phyloP scores from a whole-genome alignment of 352 stramenopile species.

The Globisporangium okanoganense region DNA sequence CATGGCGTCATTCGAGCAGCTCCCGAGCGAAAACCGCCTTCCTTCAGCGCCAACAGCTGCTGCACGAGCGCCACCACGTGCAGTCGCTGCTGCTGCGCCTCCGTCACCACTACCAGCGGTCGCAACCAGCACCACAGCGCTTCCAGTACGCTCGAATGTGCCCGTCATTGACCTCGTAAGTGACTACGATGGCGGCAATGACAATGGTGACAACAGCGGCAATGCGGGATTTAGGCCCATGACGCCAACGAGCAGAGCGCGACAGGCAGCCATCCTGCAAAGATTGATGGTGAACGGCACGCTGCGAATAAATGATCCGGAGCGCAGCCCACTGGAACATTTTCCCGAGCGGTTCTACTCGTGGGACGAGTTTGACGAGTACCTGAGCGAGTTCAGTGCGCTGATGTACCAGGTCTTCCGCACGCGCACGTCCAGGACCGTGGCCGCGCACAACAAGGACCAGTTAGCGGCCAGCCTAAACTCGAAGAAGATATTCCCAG shows the following conservation, averaged over 20 bases:
- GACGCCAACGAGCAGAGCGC: not conserved
- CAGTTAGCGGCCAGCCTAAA: not conserved
- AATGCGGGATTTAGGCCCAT: too few species aligned
- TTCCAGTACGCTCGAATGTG: too few species aligned
- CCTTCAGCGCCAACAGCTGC: too few species aligned
- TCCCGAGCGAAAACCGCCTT: too few species aligned
- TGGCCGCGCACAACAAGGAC: not conserved
- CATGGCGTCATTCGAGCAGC: not conserved
- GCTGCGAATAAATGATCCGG: not conserved
- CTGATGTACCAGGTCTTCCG: not conserved
- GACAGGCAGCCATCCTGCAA: not conserved
- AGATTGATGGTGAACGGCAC: too few species aligned
- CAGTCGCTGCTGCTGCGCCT: too few species aligned
- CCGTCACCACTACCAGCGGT: too few species aligned
- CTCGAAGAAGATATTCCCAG: not conserved
- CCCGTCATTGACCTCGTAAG: too few species aligned
- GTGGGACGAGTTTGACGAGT: not conserved
- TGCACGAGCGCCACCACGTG: too few species aligned
- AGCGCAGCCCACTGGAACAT: not conserved
- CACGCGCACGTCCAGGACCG: not conserved
- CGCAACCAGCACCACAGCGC: too few species aligned
- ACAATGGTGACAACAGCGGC: too few species aligned
- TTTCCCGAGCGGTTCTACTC: slow-evolving; percentile 5
- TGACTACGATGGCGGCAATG: too few species aligned
- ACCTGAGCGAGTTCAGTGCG: not conserved